Percentiles rank a stretch among this genome's conserved stretches.
phyloP scores from a whole-genome alignment of 1,284 basidiomycete species.

The Pseudozyma tsukubaensis region DNA sequence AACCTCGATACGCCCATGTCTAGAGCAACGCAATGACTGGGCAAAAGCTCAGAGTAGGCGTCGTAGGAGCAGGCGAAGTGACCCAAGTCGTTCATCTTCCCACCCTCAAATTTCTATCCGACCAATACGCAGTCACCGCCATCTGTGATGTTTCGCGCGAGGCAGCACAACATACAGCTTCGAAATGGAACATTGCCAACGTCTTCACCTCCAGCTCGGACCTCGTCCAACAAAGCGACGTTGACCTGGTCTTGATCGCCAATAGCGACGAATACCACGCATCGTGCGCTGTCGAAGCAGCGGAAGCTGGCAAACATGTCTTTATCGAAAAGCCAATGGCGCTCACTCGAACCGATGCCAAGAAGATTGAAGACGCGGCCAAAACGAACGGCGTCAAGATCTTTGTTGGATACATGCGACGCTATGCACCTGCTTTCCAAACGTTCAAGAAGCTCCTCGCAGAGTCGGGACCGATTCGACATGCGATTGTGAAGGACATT shows the following conservation, averaged over 20 bases:
- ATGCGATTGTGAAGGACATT: slow-evolving; percentile 70
- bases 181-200: slow-evolving; percentile 65
- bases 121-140: slow-evolving; percentile 62
- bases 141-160: slow-evolving; percentile 67
- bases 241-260: slow-evolving; percentile 63
- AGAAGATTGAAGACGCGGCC: slow-evolving; percentile 32
- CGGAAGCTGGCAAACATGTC: slow-evolving; percentile 50
- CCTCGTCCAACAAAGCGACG: slow-evolving; percentile 56
- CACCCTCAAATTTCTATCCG: slow-evolving; percentile 56
- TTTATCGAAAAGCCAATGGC: slow-evolving; percentile 62
- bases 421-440: slow-evolving; percentile 69
- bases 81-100: slow-evolving; percentile 65
- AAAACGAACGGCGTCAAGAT: slow-evolving; percentile 51
- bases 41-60: slow-evolving; percentile 46
- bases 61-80: slow-evolving; percentile 63
- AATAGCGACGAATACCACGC: slow-evolving; percentile 56
- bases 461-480: slow-evolving; percentile 65
- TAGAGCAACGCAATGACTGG: not conserved
- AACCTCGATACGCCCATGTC: not conserved
- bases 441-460: slow-evolving; percentile 67
- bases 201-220: slow-evolving; percentile 37
- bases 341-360: slow-evolving; percentile 46
- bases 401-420: slow-evolving; percentile 70
- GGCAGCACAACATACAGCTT: slow-evolving; percentile 58
- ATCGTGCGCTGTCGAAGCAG: slow-evolving; percentile 44